Conservation (phyloP, 148 eudicot genomes). For the Chenopodium quinoa region DNA sequence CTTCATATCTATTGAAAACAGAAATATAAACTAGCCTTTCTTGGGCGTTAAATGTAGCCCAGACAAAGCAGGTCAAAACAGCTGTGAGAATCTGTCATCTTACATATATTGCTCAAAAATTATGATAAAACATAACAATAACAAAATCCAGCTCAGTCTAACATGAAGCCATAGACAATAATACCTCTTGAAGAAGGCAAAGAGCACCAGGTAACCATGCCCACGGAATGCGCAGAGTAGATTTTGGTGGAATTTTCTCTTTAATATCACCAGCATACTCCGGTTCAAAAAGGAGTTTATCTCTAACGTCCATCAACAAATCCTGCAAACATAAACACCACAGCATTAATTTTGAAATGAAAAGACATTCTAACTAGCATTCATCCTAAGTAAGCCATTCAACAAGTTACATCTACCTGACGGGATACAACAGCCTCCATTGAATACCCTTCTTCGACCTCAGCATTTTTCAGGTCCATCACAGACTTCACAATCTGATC, state of each 20-base stretch:
- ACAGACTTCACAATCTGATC: slow-evolving; percentile 94
- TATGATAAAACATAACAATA: neutral
- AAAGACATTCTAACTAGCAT: neutral
- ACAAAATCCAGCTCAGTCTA: neutral
- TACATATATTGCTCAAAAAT: neutral
- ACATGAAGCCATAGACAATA: neutral
- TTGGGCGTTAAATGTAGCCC: neutral
- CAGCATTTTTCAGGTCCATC: slow-evolving; percentile 77
- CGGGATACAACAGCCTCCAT: slow-evolving; percentile 77
- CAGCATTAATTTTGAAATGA: slow-evolving; percentile 9
- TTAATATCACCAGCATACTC: slow-evolving; percentile 93
- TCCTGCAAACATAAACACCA: slow-evolving; percentile 46
- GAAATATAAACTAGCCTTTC: neutral
- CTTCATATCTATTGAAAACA: neutral
- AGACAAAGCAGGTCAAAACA: neutral
- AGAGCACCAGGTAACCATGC: slow-evolving; percentile 95
- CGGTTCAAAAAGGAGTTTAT: slow-evolving; percentile 96
- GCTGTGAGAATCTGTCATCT: neutral
- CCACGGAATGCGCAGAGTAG: slow-evolving; percentile 85
- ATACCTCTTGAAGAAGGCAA: slow-evolving; percentile 98
- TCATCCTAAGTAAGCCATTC: neutral
- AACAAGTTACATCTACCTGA: slow-evolving; percentile 45
- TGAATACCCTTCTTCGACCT: slow-evolving; percentile 91
- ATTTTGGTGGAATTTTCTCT: slow-evolving; percentile 79
- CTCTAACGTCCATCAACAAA: slow-evolving; percentile 89